Evolutionary conservation across 202 grass and related monocot species (phyloP), one percentile per base, ranked within the genome.

Genomic region (Cymbopogon flexuosus): DNA sequence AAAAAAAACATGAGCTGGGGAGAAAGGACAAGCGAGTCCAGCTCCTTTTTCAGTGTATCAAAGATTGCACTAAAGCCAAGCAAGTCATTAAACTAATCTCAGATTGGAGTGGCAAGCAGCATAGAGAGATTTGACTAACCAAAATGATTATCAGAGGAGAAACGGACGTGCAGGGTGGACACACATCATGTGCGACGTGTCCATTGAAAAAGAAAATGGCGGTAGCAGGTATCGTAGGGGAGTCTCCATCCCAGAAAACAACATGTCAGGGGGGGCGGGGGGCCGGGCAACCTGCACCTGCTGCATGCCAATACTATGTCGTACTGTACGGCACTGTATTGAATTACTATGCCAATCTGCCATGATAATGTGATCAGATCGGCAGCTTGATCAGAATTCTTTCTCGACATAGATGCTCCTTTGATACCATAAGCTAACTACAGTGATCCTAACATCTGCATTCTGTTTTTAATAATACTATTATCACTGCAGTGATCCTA

Each of bases 151-250:
- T n/a, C 29, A 22, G 27, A 46, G 14, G 57, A 12, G 6, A 66
- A 41, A 43, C 24, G 34, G 62, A 76, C 34, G 47, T 21, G 4
- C 51, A 60, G n/a, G 34, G 45, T 70, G 16, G 60, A 30, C 75
- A 69, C 36, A 31, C 70, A 42, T 80, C 86, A 80, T 43, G 34
- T 71, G 77, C 63, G 40, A 35, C 37, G 69, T 19, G 61, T 46
- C 4, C 46, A 45, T 64, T 74, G 63, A 62, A 75, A 84, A 75
- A 79, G n/a, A n/a, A n/a, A n/a, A n/a, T 47, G 75, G 41, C 49
- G 56, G 79, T 12, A 3, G 29, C 60, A 49, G 35, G 13, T 77
- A 29, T 70, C 39, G 43, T 43, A 37, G 6, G 73, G 8, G 67
- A 78, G 41, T 64, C 41, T 46, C 30, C 76, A 33, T 40, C 6